phyloP scores from a whole-genome alignment of 2,329 filamentous ascomycete genomes.

The Peltaster fructicola region DNA sequence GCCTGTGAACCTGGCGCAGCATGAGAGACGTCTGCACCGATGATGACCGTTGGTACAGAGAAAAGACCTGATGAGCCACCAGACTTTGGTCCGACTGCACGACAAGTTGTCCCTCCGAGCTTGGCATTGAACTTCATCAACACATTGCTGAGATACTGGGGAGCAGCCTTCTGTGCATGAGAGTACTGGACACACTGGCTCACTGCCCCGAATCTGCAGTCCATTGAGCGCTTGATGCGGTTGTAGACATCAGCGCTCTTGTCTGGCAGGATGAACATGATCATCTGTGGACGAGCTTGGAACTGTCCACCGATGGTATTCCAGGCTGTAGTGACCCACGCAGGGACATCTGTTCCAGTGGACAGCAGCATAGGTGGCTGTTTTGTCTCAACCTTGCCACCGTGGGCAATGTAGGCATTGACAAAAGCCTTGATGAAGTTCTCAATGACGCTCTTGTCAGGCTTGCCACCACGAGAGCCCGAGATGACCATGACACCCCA shows the following conservation, averaged over 20 bases:
- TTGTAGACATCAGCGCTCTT: conserved; percentile 59
- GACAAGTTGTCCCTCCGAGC: conserved; percentile 62
- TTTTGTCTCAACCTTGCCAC: conserved; percentile 35
- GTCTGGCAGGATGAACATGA: conserved; percentile 61
- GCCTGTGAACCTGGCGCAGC: conserved; percentile 48
- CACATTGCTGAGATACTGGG: conserved; percentile 85
- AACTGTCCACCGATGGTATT: conserved; percentile 36
- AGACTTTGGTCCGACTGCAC: conserved; percentile 24
- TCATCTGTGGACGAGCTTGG: conserved; percentile 47
- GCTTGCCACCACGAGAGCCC: conserved; percentile 30
- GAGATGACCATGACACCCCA: conserved; percentile 63
- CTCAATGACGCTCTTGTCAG: conserved; percentile 27
- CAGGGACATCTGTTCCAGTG: conserved; percentile 12
- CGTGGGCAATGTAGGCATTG: conserved; percentile 42
- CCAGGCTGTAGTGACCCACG: conserved; percentile 28
- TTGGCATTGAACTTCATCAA: conserved; percentile 96
- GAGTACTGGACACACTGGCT: conserved; percentile 63
- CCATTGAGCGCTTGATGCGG: conserved; percentile 73
- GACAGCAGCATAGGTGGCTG: conserved; percentile 27
- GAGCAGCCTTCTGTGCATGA: conserved; percentile 51
- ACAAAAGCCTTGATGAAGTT: conserved; percentile 44
- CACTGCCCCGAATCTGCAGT: conserved; percentile 67
- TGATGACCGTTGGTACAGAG: conserved; percentile 52
- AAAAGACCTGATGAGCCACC: conserved; percentile 17
- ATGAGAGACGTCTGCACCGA: conserved; percentile 86